These are phyloP conservation scores for Solanum acaule DNA, from an alignment of 257 asterid species.

Conservation along the genomic window DNA sequence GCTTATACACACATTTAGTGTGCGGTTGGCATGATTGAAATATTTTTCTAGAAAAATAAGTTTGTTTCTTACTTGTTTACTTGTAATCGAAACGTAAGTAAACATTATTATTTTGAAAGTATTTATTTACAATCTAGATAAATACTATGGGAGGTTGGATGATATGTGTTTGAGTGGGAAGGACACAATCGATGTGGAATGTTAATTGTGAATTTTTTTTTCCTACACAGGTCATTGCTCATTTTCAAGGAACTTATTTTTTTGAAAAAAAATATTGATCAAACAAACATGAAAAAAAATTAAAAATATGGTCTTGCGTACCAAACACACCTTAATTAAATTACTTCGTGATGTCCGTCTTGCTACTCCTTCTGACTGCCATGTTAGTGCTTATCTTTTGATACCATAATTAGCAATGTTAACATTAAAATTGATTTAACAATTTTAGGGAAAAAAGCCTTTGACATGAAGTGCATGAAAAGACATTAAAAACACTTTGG, in stretches of 20 bases:
- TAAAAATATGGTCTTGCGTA: neutral
- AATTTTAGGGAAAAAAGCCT: neutral
- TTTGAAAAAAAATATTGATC: neutral
- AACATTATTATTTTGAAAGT: no score
- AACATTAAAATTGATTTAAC: neutral
- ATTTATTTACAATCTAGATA: neutral
- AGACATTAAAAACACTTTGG: neutral
- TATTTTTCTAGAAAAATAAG: neutral
- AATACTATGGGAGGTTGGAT: neutral
- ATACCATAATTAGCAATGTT: constrained; percentile 35
- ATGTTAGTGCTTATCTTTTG: constrained; percentile 31
- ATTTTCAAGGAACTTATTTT: neutral
- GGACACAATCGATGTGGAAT: neutral
- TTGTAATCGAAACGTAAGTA: neutral
- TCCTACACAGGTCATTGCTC: neutral
- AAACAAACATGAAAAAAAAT: neutral
- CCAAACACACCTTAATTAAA: neutral
- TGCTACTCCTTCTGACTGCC: constrained; percentile 27
- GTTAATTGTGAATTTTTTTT: neutral
- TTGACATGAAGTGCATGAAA: constrained; percentile 33
- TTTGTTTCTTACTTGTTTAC: neutral
- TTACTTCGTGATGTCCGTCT: neutral
- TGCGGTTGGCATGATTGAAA: neutral
- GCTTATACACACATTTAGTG: neutral
- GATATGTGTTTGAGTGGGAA: neutral